Percentiles rank a stretch among this genome's conserved stretches.
Conservation (phyloP, 495 filamentous ascomycete species). For the Hyaloscypha hepaticicola region DNA sequence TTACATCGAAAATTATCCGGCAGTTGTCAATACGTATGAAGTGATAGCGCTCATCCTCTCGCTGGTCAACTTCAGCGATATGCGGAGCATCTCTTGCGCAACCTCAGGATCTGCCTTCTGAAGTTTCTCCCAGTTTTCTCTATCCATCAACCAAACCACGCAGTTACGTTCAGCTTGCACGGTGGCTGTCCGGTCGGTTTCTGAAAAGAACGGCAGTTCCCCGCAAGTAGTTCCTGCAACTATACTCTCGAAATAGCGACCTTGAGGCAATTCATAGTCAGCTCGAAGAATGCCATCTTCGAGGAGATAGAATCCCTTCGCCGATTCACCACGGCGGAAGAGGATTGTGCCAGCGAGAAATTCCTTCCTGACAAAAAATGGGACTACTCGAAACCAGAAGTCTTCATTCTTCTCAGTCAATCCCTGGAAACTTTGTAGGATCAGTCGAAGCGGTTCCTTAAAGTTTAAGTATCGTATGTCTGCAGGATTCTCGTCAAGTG, state of each 20-base stretch:
- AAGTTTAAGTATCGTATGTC: slow-evolving; percentile 72
- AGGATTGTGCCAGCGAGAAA: slow-evolving; percentile 68
- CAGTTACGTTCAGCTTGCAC: slow-evolving; percentile 78
- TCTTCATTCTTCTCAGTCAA: slow-evolving; percentile 82
- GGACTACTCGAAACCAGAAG: slow-evolving; percentile 82
- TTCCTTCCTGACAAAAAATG: slow-evolving; percentile 67
- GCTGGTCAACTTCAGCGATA: slow-evolving; percentile 82
- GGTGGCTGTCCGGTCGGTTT: slow-evolving; percentile 82
- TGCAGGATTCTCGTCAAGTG: slow-evolving; percentile 51
- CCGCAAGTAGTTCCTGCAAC: slow-evolving; percentile 94
- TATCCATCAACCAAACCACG: slow-evolving; percentile 77
- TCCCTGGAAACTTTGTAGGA: slow-evolving; percentile 89
- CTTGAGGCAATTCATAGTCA: slow-evolving; percentile 88
- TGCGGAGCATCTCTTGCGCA: slow-evolving; percentile 77
- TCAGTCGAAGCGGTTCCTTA: slow-evolving; percentile 83
- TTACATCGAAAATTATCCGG: slow-evolving; percentile 18
- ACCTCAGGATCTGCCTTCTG: slow-evolving; percentile 69
- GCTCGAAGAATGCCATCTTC: slow-evolving; percentile 85
- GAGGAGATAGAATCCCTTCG: slow-evolving; percentile 85
- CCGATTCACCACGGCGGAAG: slow-evolving; percentile 68
- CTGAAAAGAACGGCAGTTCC: slow-evolving; percentile 92
- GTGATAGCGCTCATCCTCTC: slow-evolving; percentile 92
- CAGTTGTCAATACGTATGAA: slow-evolving; percentile 50
- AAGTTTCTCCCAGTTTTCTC: slow-evolving; percentile 65
- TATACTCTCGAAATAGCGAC: slow-evolving; percentile 84